Evolutionary conservation across 2,329 filamentous ascomycete species (phyloP).

Genomic region (Magnaporthiopsis rhizophila): DNA sequence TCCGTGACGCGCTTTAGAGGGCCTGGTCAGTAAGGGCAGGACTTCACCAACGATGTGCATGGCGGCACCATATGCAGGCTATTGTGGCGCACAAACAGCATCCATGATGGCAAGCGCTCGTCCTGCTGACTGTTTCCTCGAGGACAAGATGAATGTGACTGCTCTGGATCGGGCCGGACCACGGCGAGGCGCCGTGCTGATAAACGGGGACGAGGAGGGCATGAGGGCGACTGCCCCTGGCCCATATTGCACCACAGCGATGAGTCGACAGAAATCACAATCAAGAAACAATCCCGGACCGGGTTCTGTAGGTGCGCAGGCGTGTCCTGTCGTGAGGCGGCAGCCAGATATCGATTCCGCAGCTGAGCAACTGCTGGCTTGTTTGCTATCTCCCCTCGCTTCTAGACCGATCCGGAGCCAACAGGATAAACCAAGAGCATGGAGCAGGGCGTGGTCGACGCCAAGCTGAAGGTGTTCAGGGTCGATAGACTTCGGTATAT

Average conservation of each 20-base stretch:
- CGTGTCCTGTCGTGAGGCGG: background rate
- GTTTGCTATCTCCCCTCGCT: background rate
- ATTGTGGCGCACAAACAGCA: conserved; percentile 43
- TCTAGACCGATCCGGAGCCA: conserved; percentile 45
- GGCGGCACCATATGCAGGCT: conserved; percentile 47
- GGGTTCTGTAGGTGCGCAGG: conserved; percentile 33
- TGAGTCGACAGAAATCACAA: conserved; percentile 45
- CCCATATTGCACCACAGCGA: conserved; percentile 48
- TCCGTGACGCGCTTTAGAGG: conserved; percentile 39
- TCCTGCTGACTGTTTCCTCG: conserved; percentile 41
- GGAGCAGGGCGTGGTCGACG: conserved; percentile 43
- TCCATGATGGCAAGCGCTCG: conserved; percentile 49
- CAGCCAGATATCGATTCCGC: too few species aligned
- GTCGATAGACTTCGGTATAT: conserved; percentile 44
- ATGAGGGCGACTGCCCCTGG: conserved; percentile 52
- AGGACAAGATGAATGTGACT: conserved; percentile 45
- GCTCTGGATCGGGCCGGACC: conserved; percentile 13
- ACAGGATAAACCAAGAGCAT: conserved; percentile 42
- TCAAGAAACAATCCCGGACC: conserved; percentile 53
- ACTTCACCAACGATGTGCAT: conserved; percentile 45
- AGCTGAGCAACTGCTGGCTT: conserved; percentile 8
- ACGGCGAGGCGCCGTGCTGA: conserved; percentile 39
- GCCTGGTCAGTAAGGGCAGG: conserved; percentile 46
- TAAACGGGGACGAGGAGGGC: conserved; percentile 45
- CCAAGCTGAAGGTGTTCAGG: conserved; percentile 42